Evolutionary conservation across 768 basidiomycete genomes (phyloP), one percentile per base, ranked within the genome.

Genomic region (Phanerochaete sordida): DNA sequence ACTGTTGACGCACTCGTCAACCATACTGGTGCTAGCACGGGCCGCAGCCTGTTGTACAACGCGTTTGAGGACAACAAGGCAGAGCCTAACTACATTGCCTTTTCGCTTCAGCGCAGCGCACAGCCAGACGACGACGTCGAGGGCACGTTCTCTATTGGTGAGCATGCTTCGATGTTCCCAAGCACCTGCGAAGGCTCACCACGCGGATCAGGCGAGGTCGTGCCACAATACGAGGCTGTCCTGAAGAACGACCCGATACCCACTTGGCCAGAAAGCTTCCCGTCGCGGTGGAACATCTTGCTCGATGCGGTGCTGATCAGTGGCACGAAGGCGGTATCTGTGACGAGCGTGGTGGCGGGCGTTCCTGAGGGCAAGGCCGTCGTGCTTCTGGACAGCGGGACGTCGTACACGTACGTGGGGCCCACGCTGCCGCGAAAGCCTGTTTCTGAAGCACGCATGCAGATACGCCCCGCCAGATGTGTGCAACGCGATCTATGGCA

Each of bases 61-160:
- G 73, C 90, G 35, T 94, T 94, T 71, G 73, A 77, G 23, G 77
- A 82, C 65, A 87, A 92, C 71, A 82, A 84, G 3, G 73, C 69
- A 11, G 82, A 89, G 67, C 89, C 90, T 49, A 94, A 93, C 66
- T 94, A 84, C 70, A 87, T 94, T 64, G 84, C 90, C 0, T 88
- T 94, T 66, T 79, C 88, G 0, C 76, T 94, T 27, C 84, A 89
- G 66, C 76, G 90, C 56, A 81, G 77, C 46, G 75, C 79, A 11
- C 79, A 88, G 39, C 64, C 71, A n/a, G 70, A 69, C 9, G 80
- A 81, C 61, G 81, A 82, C 30, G 78, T 88, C 2, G 74, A 84
- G 63, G 91, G 93, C 1, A 84, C 75, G 31, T 87, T 94, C 69
- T 77, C 89, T 4, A 82, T 94, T 63, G 91, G 90, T 87, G 59